Percentiles rank a stretch among this genome's conserved stretches.
These are phyloP conservation scores for Thermochaetoides dissita DNA, from an alignment of 2,329 filamentous ascomycete genomes.

Conservation along the genomic window DNA sequence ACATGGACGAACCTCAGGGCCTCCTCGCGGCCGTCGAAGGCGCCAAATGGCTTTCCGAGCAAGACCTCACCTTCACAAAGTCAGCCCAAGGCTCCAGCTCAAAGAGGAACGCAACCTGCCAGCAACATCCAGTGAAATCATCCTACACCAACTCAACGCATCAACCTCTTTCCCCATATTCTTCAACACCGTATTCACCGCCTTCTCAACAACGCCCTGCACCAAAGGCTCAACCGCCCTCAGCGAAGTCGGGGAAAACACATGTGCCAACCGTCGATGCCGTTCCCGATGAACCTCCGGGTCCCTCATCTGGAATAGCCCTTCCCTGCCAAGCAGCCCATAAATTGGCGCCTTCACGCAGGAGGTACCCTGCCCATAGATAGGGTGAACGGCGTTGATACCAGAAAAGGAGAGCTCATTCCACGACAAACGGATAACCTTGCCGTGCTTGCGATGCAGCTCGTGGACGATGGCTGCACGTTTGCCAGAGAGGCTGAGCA, in stretches of 20 bases:
- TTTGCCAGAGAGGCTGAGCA: no score
- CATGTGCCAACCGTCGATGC: slow-evolving; percentile 8
- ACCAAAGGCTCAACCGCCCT: slow-evolving; percentile 10
- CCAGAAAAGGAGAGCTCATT: no score
- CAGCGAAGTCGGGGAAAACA: slow-evolving; percentile 7
- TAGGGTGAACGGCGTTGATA: no score
- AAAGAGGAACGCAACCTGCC: neutral
- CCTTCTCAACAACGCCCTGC: slow-evolving; percentile 1
- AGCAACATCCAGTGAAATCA: slow-evolving; percentile 10
- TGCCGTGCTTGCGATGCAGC: no score
- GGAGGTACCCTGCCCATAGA: no score
- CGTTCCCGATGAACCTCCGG: slow-evolving; percentile 8
- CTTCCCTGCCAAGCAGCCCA: neutral
- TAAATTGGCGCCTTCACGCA: neutral
- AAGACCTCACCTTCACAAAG: slow-evolving; percentile 5
- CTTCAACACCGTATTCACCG: slow-evolving; percentile 1
- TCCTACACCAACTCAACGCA: slow-evolving; percentile 10
- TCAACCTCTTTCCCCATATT: slow-evolving; percentile 4
- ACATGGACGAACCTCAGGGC: slow-evolving; percentile 8
- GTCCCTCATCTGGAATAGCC: slow-evolving; percentile 10
- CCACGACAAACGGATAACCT: no score
- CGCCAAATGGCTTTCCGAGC: slow-evolving; percentile 7
- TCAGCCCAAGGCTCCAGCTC: neutral
- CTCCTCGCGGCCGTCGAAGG: slow-evolving; percentile 4
- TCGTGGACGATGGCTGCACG: no score